Base-by-base conservation (phyloP, 2,329 filamentous ascomycete genomes). In the Botrytis pseudocinerea region DNA sequence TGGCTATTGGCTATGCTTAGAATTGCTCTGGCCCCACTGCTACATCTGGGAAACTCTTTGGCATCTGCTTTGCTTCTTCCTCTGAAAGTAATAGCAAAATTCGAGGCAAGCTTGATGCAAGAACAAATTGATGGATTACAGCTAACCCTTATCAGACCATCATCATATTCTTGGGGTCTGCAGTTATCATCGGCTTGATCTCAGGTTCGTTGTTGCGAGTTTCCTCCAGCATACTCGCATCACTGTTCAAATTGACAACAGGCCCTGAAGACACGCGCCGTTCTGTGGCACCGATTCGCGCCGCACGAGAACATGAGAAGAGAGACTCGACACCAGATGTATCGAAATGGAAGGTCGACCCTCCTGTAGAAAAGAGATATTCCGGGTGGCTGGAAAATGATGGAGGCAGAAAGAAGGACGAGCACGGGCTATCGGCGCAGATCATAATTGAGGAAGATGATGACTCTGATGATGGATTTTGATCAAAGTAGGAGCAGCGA, bases 361-460 rank as follows among this genome's bases (percentile, higher is more conserved):
- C 71, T 51, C 74, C 75, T 9, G 70, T 75, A 28, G 76, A 76
- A 48, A 77, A 77, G 32, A 73, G 76, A 59, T 79, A 78, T 72
- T 70, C 74, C 28, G 78, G 78, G 74, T 81, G 80, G 78, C 63
- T 79, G 42, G 77, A 79, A 69, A 76, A 77, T 71, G 76, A 76
- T 73, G 62, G 70, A 60, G 76, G 73, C 12, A 77, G 74, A 32
- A 74, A 76, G 46, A 76, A 76, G 73, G 76, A 76, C 16, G 76
- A 79, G 12, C 74, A 84, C 69, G 87, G 87, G 1, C 80, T 93
- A 28, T 82, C 92, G 61, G 85, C 87, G 42, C 89, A 92, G 79
- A 92, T 89, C 0, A 93, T 94, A 75, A 86, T 91, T 73, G 92
- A 93, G 81, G 92, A 93, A 80, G 90, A 91, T 69, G 91, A 92